Base-by-base conservation (phyloP, 495 filamentous ascomycete genomes). In the Filosporella fistucella region DNA sequence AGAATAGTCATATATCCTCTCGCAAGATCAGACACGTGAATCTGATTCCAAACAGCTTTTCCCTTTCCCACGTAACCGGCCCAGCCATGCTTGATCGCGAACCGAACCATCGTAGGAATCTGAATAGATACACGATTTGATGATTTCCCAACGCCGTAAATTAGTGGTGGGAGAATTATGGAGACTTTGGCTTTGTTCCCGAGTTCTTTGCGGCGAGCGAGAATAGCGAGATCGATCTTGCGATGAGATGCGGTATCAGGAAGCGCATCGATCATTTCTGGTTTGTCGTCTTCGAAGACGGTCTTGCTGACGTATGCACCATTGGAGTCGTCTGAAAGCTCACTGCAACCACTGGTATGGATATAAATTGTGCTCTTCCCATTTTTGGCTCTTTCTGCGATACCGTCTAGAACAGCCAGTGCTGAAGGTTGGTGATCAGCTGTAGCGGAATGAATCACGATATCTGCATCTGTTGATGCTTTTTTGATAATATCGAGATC, bases 281-380 rank as follows among this genome's bases (percentile, higher is more conserved):
- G 55, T 1, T 48, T 28, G 14, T 62, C 49, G 33, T 72, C 68
- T 28, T 57, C 45, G 46, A 63, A 72, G 11, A 70, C 52, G 28
- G 57, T 65, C 8, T 65, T 57, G 10, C 43, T 54, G 26, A 61
- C 63, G 12, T 49, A 56, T 60, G 2, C 65, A n/a, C n/a, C n/a
- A n/a, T n/a, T n/a, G n/a, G n/a, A n/a, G n/a, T n/a, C n/a, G n/a
- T n/a, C n/a, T n/a, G n/a, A n/a, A n/a, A n/a, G n/a, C n/a, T n/a
- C n/a, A n/a, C n/a, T n/a, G n/a, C n/a, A n/a, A n/a, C n/a, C 66
- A 14, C 60, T 63, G 13, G 68, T 70, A 36, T 70, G 68, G 44
- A 72, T 69, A 56, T 58, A 69, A 45, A 64, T 68, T 4, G 59
- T 61, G 10, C 35, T 36, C 12, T 53, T 49, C 1, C 56, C 61